Evolutionary conservation across 768 basidiomycete genomes (phyloP).

Genomic region (Russula brevipes): DNA sequence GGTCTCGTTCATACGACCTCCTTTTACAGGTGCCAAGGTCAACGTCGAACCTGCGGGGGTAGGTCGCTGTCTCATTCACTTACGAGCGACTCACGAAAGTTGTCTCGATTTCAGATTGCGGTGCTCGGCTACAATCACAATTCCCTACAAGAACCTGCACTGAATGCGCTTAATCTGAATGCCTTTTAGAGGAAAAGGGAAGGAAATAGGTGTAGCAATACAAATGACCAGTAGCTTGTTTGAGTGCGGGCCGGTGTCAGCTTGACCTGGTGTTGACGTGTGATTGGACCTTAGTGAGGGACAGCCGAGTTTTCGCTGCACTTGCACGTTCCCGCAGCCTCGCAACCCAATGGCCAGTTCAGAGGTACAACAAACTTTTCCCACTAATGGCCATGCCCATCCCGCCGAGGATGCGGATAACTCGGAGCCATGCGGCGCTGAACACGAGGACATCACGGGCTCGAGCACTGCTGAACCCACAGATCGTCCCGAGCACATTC

Average conservation of each 20-base stretch:
- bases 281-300: conserved; percentile 10
- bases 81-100: neutral
- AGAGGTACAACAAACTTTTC: neutral
- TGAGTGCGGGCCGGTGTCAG: neutral
- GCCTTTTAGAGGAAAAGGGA: conserved; percentile 8
- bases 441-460: conserved; percentile 36
- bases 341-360: conserved; percentile 12
- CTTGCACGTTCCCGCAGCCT: neutral
- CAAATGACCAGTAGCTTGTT: neutral
- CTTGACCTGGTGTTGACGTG: conserved; percentile 17
- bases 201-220: neutral
- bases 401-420: neutral
- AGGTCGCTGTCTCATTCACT: conserved; percentile 8
- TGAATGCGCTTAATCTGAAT: conserved; percentile 66
- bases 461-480: neutral
- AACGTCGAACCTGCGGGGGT: conserved; percentile 25
- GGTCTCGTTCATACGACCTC: conserved; percentile 6
- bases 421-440: conserved; percentile 21
- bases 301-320: neutral
- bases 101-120: conserved; percentile 47
- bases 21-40: conserved; percentile 15
- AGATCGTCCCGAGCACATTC: conserved; percentile 5
- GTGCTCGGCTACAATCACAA: conserved; percentile 82
- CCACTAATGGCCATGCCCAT: conserved; percentile 5
- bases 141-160: conserved; percentile 67